phyloP scores from a whole-genome alignment of 202 grass and related monocot genomes.

The Panicum hallii region DNA sequence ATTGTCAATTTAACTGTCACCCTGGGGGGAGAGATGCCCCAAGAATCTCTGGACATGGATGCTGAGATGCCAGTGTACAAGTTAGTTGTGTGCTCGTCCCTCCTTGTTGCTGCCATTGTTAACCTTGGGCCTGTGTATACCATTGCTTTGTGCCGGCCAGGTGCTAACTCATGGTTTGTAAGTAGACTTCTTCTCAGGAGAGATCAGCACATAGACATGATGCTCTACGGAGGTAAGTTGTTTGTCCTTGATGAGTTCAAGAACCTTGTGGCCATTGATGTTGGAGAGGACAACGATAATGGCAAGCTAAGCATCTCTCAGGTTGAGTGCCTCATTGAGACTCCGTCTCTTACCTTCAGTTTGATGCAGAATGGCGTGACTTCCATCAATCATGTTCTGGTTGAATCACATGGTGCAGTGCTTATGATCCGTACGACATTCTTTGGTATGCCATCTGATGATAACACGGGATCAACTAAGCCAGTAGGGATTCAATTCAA shows the following conservation, averaged over 20 bases:
- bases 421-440: conserved; percentile 11
- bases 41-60: not conserved
- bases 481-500: not conserved
- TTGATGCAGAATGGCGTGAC: not conserved
- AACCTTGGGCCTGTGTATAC: not conserved
- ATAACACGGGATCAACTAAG: not conserved
- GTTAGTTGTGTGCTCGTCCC: conserved; percentile 11
- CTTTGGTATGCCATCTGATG: not conserved
- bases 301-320: conserved; percentile 15
- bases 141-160: conserved; percentile 26
- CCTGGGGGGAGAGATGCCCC: not conserved
- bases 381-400: not conserved
- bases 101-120: conserved; percentile 30
- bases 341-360: not conserved
- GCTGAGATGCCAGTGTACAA: conserved; percentile 1
- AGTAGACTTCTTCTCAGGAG: not conserved
- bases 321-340: conserved; percentile 2
- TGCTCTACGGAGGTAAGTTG: conserved; percentile 12
- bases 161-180: conserved; percentile 15
- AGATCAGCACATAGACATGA: not conserved
- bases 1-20: not conserved
- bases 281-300: not conserved
- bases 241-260: not conserved
- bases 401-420: conserved; percentile 20
- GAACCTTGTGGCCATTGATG: conserved; percentile 19